A percentile compares a stretch with the other conserved stretches of the same genome.
Conservation (phyloP, 148 eudicot genomes). For the Silene latifolia region DNA sequence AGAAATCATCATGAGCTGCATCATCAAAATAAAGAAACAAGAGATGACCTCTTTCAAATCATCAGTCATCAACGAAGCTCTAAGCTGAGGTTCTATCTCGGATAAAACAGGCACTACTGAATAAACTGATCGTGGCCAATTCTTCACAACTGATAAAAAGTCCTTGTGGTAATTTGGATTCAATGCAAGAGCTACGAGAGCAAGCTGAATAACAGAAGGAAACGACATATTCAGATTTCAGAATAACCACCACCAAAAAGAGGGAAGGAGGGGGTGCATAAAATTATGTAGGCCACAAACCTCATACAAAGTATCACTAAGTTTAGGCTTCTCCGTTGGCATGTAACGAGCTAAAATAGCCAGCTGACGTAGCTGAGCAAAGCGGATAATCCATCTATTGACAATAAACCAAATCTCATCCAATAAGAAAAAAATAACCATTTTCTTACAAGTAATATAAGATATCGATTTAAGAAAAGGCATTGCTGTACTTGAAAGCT, state of each 20-base stretch:
- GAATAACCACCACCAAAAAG: constrained; percentile 7
- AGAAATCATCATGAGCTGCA: constrained; percentile 11
- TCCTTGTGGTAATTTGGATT: constrained; percentile 83
- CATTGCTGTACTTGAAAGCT: background rate
- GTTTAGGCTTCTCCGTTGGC: constrained; percentile 84
- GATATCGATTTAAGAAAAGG: background rate
- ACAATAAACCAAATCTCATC: constrained; percentile 26
- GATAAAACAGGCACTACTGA: constrained; percentile 71
- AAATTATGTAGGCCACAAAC: constrained; percentile 36
- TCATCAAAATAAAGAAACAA: constrained; percentile 8
- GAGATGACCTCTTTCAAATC: constrained; percentile 70
- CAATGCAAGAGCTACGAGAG: constrained; percentile 80
- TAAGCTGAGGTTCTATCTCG: constrained; percentile 85
- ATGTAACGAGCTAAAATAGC: constrained; percentile 75
- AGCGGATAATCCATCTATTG: constrained; percentile 88
- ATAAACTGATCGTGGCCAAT: constrained; percentile 84
- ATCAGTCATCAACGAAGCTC: constrained; percentile 74
- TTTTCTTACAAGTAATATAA: background rate
- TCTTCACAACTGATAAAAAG: constrained; percentile 74
- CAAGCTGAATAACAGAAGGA: constrained; percentile 51
- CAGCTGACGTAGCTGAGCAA: constrained; percentile 95
- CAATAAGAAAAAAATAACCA: constrained; percentile 5
- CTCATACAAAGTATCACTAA: constrained; percentile 95
- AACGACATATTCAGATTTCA: constrained; percentile 18
- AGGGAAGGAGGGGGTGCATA: background rate